phyloP scores from a whole-genome alignment of 805 yeast genomes.

The Spathaspora hagerdaliae region DNA sequence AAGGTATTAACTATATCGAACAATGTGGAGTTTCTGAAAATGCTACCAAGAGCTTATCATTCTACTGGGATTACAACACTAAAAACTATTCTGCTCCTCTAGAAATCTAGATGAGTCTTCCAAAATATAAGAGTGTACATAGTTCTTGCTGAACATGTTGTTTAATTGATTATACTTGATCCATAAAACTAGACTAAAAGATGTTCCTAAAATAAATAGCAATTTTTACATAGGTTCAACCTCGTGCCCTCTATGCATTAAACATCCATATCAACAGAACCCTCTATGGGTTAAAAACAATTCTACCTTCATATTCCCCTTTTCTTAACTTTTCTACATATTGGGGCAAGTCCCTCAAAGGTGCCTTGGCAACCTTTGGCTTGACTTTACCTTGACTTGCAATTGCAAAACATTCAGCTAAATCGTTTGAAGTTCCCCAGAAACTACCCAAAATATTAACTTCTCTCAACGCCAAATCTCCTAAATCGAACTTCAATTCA shows the following conservation, averaged over 20 bases:
- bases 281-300: conserved; percentile 6
- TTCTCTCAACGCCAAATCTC: conserved; percentile 38
- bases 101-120: conserved; percentile 3
- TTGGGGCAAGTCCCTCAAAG: conserved; percentile 33
- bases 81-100: conserved; percentile 14
- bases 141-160: not conserved
- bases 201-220: too few relatives aligned
- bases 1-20: conserved; percentile 8
- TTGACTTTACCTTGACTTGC: conserved; percentile 33
- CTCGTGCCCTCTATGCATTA: too few relatives aligned
- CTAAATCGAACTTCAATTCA: conserved; percentile 24
- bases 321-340: conserved; percentile 29
- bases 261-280: too few relatives aligned
- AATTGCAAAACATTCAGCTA: conserved; percentile 39
- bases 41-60: conserved; percentile 12
- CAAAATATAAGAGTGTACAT: conserved; percentile 1
- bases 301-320: conserved; percentile 22
- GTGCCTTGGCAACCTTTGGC: conserved; percentile 28
- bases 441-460: conserved; percentile 34
- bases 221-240: too few relatives aligned
- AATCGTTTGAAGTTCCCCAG: conserved; percentile 44
- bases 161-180: too few relatives aligned
- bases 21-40: conserved; percentile 12
- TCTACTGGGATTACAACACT: conserved; percentile 21
- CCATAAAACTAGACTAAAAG: too few relatives aligned